phyloP scores from a whole-genome alignment of 257 asterid species.

The Ligustrum vulgare region DNA sequence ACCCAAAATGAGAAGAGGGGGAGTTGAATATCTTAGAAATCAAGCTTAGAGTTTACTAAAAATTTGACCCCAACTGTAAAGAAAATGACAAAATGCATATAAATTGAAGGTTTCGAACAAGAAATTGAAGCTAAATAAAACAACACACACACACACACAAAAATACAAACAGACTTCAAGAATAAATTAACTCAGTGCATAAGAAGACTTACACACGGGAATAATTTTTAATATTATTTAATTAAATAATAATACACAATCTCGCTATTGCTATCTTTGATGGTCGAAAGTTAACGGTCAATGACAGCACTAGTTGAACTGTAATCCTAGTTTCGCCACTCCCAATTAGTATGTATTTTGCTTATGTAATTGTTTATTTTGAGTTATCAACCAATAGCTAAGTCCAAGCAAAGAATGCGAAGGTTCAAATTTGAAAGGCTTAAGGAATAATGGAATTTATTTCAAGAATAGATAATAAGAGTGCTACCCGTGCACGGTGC shows the following conservation, averaged over 20 bases:
- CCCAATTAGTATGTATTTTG: neutral
- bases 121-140: conserved; percentile 20
- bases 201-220: conserved; percentile 44
- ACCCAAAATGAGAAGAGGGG: conserved; percentile 22
- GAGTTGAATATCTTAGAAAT: conserved; percentile 42
- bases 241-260: too few species aligned
- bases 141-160: neutral
- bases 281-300: too few species aligned
- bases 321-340: too few species aligned
- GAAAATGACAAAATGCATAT: conserved; percentile 24
- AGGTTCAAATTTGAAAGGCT: neutral
- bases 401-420: neutral
- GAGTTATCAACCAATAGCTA: neutral
- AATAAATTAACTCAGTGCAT: neutral
- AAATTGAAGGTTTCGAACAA: conserved; percentile 23
- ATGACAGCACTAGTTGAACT: too few species aligned
- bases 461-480: neutral
- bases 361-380: neutral
- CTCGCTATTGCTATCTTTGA: too few species aligned
- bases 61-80: conserved; percentile 16
- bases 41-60: conserved; percentile 29
- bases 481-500: neutral
- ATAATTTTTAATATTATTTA: neutral
- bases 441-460: neutral
- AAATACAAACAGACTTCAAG: neutral